Conservation (phyloP, 331 rosid genomes). For the Prunus yedoensis region DNA sequence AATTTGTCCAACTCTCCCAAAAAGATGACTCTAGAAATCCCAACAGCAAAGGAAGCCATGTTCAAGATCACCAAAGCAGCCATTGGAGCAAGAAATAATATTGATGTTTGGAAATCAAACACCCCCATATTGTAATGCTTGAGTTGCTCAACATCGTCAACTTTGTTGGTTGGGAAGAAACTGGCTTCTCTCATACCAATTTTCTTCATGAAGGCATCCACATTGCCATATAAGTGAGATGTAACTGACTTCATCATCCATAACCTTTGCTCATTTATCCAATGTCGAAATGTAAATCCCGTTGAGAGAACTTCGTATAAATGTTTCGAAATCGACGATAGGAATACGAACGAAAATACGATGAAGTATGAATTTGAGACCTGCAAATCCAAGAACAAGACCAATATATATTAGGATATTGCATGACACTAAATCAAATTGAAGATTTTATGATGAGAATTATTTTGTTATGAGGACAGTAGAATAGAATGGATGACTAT, state of each 20-base stretch:
- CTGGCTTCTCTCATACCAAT: conserved; percentile 58
- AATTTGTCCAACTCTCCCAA: conserved; percentile 24
- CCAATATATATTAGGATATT: not conserved
- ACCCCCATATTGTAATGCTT: conserved; percentile 20
- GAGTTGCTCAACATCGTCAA: conserved; percentile 10
- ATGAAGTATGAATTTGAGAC: not conserved
- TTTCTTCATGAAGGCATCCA: conserved; percentile 61
- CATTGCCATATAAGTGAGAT: conserved; percentile 42
- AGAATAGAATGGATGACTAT: no score
- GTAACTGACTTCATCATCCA: conserved; percentile 77
- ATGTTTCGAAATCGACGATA: not conserved
- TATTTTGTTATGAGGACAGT: no score
- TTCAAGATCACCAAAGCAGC: conserved; percentile 17
- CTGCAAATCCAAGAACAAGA: not conserved
- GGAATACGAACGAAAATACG: conserved; percentile 1
- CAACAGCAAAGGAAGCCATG: conserved; percentile 18
- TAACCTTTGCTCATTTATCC: conserved; percentile 47
- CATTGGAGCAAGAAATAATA: conserved; percentile 31
- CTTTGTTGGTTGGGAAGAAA: conserved; percentile 33
- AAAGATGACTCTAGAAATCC: conserved; percentile 19
- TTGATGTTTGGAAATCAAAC: conserved; percentile 28
- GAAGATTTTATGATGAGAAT: no score
- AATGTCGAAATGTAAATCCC: not conserved
- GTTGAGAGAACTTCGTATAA: not conserved
- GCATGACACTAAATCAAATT: not conserved